A percentile compares a stretch with the other conserved stretches of the same genome.
These are phyloP conservation scores for Didymella glomerata DNA, from an alignment of 2,329 filamentous ascomycete genomes.

Conservation along the genomic window DNA sequence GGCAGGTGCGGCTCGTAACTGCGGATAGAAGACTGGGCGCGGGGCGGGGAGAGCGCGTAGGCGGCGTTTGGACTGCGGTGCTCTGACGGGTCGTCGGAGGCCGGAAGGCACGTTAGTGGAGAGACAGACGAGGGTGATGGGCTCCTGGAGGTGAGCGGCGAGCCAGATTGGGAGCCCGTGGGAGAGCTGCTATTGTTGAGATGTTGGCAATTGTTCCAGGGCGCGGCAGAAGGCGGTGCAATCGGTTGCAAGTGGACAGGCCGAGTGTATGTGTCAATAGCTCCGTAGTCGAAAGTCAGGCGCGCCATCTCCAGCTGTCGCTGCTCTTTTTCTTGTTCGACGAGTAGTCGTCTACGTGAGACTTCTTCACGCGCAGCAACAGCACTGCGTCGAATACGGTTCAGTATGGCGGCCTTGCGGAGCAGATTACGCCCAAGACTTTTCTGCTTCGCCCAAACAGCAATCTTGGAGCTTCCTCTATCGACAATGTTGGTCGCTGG, in stretches of 20 bases:
- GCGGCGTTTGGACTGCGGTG: conserved; percentile 46
- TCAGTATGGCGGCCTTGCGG: conserved; percentile 72
- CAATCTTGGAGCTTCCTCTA: conserved; percentile 62
- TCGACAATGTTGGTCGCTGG: conserved; percentile 75
- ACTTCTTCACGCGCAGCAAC: conserved; percentile 32
- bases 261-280: conserved; percentile 43
- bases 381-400: conserved; percentile 61
- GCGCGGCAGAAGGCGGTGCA: conserved; percentile 25
- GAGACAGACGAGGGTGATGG: conserved; percentile 31
- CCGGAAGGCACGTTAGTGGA: conserved; percentile 5
- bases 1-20: conserved; percentile 48
- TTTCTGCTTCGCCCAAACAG: conserved; percentile 58
- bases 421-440: conserved; percentile 62
- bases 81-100: conserved; percentile 6
- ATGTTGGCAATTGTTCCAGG: conserved; percentile 26
- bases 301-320: conserved; percentile 44
- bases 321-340: conserved; percentile 45
- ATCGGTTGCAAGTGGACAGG: conserved; percentile 31
- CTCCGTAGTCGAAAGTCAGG: conserved; percentile 43
- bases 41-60: conserved; percentile 35
- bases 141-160: conserved; percentile 29
- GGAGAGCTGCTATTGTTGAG: conserved; percentile 29
- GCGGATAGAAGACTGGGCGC: conserved; percentile 29
- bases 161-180: conserved; percentile 25
- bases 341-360: conserved; percentile 28